Conservation (phyloP, 2,329 filamentous ascomycete species). For the Aspergillus sp. region DNA sequence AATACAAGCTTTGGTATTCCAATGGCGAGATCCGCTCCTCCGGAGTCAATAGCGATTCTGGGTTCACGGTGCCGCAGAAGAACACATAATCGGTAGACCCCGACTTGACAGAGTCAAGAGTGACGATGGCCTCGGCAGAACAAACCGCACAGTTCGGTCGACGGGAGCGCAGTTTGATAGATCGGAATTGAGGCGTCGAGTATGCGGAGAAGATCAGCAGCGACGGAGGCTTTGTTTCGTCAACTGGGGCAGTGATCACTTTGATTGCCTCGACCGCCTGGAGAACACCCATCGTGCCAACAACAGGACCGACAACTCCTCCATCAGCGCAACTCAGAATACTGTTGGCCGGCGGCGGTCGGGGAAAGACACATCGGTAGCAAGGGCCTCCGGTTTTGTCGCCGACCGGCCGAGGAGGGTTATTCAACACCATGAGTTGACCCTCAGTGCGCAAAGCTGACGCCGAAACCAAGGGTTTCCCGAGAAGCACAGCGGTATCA, state of each 20-base stretch:
- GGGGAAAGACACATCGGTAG: slow-evolving; percentile 90
- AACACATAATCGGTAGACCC: slow-evolving; percentile 78
- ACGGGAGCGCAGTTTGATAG: slow-evolving; percentile 69
- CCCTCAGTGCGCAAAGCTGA: slow-evolving; percentile 87
- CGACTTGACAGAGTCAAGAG: slow-evolving; percentile 59
- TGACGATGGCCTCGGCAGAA: slow-evolving; percentile 62
- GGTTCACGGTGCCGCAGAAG: slow-evolving; percentile 70
- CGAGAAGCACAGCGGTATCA: slow-evolving; percentile 77
- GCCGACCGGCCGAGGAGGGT: slow-evolving; percentile 65
- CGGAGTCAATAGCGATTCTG: slow-evolving; percentile 57
- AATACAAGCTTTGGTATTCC: slow-evolving; percentile 52
- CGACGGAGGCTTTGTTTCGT: slow-evolving; percentile 28
- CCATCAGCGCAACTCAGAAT: slow-evolving; percentile 89
- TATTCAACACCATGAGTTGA: slow-evolving; percentile 85
- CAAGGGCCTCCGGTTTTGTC: slow-evolving; percentile 70
- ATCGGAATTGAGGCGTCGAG: slow-evolving; percentile 61
- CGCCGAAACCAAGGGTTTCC: slow-evolving; percentile 81
- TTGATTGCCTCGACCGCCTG: slow-evolving; percentile 90
- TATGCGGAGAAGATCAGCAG: slow-evolving; percentile 47
- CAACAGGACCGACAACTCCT: slow-evolving; percentile 87
- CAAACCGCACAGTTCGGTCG: slow-evolving; percentile 75
- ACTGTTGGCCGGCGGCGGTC: slow-evolving; percentile 77
- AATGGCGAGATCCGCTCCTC: slow-evolving; percentile 67
- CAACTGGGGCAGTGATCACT: slow-evolving; percentile 57
- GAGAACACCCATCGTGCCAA: slow-evolving; percentile 88